Conservation (phyloP, 2,329 filamentous ascomycete species). For the Corniculantispora saksenae region DNA sequence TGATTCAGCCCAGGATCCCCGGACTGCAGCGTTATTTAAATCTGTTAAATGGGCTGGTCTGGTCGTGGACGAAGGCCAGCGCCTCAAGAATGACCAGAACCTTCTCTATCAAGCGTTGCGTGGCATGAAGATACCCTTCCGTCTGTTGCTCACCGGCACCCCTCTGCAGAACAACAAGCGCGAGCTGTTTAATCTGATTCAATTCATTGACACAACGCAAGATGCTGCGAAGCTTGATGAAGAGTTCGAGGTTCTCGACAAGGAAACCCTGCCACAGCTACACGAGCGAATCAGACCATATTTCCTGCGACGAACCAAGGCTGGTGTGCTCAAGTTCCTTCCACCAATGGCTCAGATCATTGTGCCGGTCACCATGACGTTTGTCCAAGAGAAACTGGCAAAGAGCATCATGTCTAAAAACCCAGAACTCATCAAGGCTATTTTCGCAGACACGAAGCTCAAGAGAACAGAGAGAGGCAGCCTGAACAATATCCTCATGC, state of each 20-base stretch:
- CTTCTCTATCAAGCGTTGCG: conserved; percentile 75
- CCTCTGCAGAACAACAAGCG: conserved; percentile 94
- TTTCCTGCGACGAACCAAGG: conserved; percentile 77
- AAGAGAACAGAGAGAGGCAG: conserved; percentile 74
- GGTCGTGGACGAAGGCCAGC: conserved; percentile 92
- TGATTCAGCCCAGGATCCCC: conserved; percentile 78
- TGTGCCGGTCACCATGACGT: conserved; percentile 90
- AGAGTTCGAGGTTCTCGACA: conserved; percentile 75
- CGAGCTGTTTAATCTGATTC: conserved; percentile 93
- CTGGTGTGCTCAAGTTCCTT: conserved; percentile 84
- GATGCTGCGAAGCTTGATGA: conserved; percentile 74
- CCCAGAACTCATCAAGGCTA: conserved; percentile 81
- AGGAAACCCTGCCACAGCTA: conserved; percentile 77
- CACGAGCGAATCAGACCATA: conserved; percentile 80
- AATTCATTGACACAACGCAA: conserved; percentile 77
- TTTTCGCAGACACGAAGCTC: conserved; percentile 71
- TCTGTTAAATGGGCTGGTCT: conserved; percentile 81
- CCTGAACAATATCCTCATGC: conserved; percentile 92
- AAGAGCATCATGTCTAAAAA: conserved; percentile 92
- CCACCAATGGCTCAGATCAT: conserved; percentile 95
- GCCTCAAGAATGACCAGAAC: conserved; percentile 90
- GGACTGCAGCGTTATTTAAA: conserved; percentile 65
- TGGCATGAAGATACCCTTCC: conserved; percentile 76
- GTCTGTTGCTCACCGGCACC: conserved; percentile 84
- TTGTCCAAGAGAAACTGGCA: conserved; percentile 90